Conservation (phyloP, 306 rosid species). For the Cicer cuneatum region DNA sequence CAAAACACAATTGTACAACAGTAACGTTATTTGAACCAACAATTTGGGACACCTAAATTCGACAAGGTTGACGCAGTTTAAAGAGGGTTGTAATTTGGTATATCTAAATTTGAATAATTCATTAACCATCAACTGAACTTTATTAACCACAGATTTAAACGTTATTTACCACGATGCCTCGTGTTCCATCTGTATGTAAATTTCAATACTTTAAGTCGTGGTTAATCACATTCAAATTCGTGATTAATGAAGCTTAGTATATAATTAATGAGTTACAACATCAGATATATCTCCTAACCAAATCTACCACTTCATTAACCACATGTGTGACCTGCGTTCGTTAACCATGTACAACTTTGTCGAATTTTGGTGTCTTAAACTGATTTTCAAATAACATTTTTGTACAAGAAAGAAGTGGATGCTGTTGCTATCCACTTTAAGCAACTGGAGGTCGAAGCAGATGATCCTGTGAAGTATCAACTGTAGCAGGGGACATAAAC, state of each 20-base stretch:
- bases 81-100: no score
- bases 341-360: background rate
- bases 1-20: conserved; percentile 2
- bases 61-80: background rate
- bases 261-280: background rate
- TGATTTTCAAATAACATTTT: background rate
- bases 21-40: background rate
- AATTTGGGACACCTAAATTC: background rate
- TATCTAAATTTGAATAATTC: background rate
- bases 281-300: background rate
- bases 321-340: background rate
- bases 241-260: background rate
- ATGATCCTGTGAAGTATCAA: conserved; percentile 92
- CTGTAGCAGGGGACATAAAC: conserved; percentile 76
- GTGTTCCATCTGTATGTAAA: no score
- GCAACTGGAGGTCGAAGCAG: conserved; percentile 96
- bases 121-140: background rate
- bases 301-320: background rate
- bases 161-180: no score
- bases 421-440: conserved; percentile 54
- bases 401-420: conserved; percentile 37
- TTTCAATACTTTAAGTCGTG: no score
- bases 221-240: no score
- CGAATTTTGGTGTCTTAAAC: background rate
- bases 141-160: no score